Conservation (phyloP, 108 stramenopile species). For the Nitzschia putrida region DNA sequence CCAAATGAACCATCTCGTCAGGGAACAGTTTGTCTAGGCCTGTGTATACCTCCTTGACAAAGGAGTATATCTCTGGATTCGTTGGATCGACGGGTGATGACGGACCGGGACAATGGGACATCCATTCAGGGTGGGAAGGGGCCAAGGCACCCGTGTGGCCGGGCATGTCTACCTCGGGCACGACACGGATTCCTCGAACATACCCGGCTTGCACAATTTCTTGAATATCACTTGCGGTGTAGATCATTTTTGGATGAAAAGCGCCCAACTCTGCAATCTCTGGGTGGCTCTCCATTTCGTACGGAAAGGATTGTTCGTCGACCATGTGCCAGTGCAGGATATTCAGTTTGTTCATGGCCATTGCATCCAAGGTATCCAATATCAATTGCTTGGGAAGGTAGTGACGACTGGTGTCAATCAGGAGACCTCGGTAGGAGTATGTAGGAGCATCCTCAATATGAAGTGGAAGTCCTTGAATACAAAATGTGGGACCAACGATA, state of each 20-base stretch:
- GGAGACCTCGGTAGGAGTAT: slow-evolving; percentile 71
- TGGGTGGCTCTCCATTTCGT: slow-evolving; percentile 27
- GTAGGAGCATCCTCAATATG: slow-evolving; percentile 56
- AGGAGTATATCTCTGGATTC: slow-evolving; percentile 32
- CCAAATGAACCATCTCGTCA: slow-evolving; percentile 62
- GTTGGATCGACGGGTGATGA: slow-evolving; percentile 44
- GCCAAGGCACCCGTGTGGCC: slow-evolving; percentile 59
- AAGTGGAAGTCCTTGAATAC: slow-evolving; percentile 30
- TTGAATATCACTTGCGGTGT: slow-evolving; percentile 46
- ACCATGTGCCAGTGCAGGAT: slow-evolving; percentile 79
- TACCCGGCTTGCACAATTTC: slow-evolving; percentile 55
- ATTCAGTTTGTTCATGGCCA: slow-evolving; percentile 75
- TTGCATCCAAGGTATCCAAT: slow-evolving; percentile 56
- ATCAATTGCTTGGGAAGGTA: slow-evolving; percentile 65
- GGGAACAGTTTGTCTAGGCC: slow-evolving; percentile 46
- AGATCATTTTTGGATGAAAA: slow-evolving; percentile 43
- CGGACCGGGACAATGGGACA: slow-evolving; percentile 32
- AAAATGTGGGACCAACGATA: neutral
- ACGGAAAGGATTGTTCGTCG: slow-evolving; percentile 67
- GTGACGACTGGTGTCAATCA: slow-evolving; percentile 81
- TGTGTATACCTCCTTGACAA: slow-evolving; percentile 43
- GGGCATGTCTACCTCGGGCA: slow-evolving; percentile 76
- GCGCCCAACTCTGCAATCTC: slow-evolving; percentile 50
- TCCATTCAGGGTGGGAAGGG: slow-evolving; percentile 37
- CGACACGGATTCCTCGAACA: slow-evolving; percentile 60